Evolutionary conservation across 2,329 filamentous ascomycete genomes (phyloP).

Genomic region (Hymenoscyphus infarciens): DNA sequence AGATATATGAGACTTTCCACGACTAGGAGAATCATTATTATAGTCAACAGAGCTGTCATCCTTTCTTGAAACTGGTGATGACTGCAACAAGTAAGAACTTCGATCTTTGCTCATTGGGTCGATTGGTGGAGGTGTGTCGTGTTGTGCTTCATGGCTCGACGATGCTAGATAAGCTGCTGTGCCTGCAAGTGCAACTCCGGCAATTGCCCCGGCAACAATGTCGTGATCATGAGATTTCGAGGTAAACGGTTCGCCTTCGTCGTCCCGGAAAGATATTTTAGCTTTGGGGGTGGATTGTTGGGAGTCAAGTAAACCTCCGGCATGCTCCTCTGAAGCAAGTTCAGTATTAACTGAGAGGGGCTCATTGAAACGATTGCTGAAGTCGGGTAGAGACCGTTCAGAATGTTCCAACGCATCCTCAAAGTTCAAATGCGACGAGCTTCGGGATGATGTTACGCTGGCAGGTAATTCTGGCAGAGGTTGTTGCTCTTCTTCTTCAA

Average conservation of each 20-base stretch:
- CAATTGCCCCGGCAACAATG: slow-evolving; percentile 22
- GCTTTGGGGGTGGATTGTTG: slow-evolving; percentile 68
- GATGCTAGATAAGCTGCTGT: slow-evolving; percentile 27
- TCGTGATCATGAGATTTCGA: slow-evolving; percentile 1
- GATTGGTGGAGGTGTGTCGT: slow-evolving; percentile 36
- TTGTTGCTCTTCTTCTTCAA: slow-evolving; percentile 36
- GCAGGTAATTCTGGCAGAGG: slow-evolving; percentile 46
- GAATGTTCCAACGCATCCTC: slow-evolving; percentile 37
- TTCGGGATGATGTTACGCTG: slow-evolving; percentile 46
- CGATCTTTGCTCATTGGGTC: slow-evolving; percentile 43
- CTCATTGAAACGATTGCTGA: slow-evolving; percentile 14
- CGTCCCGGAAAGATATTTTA: slow-evolving; percentile 41
- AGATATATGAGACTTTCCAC: slow-evolving; percentile 3
- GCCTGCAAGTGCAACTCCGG: slow-evolving; percentile 24
- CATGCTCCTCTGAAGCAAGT: slow-evolving; percentile 32
- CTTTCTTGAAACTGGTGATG: slow-evolving; percentile 35
- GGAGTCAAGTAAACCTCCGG: slow-evolving; percentile 53
- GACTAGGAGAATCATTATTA: slow-evolving; percentile 17
- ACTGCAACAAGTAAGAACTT: slow-evolving; percentile 42
- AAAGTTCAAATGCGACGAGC: slow-evolving; percentile 39
- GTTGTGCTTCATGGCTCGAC: slow-evolving; percentile 28
- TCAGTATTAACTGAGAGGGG: slow-evolving; percentile 43
- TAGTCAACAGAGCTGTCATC: slow-evolving; percentile 17
- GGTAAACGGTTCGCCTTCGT: background rate
- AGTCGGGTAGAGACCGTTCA: slow-evolving; percentile 3